Conservation (phyloP, 495 filamentous ascomycete genomes). For the Apiosordaria backusii region DNA sequence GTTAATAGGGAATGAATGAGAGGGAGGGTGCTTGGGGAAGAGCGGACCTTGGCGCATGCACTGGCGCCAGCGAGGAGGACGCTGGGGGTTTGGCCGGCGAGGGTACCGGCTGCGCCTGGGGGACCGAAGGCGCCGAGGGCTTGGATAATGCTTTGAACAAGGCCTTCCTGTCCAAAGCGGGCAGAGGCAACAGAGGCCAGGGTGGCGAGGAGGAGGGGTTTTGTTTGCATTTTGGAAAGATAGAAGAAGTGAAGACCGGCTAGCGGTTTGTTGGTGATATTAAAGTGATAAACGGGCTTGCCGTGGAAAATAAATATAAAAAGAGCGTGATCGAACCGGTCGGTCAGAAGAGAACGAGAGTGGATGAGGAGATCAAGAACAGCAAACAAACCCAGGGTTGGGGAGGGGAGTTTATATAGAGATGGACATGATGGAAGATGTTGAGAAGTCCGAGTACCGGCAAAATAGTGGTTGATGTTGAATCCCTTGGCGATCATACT, state of each 20-base stretch:
- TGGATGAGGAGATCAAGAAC: conserved; percentile 9
- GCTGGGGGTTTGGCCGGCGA: conserved; percentile 49
- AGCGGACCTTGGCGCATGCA: conserved; percentile 51
- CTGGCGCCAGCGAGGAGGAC: conserved; percentile 54
- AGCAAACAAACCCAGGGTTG: not conserved
- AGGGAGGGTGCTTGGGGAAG: not conserved
- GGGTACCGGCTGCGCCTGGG: conserved; percentile 51
- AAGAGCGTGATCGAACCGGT: conserved; percentile 29
- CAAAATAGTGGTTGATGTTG: conserved; percentile 15
- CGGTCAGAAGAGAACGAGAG: conserved; percentile 23
- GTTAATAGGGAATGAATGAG: conserved; percentile 1
- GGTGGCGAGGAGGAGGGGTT: conserved; percentile 21
- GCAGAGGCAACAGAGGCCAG: conserved; percentile 46
- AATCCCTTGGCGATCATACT: conserved; percentile 26
- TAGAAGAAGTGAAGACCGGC: conserved; percentile 20
- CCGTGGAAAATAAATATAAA: conserved; percentile 11
- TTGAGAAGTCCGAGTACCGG: conserved; percentile 13
- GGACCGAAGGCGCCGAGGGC: conserved; percentile 46
- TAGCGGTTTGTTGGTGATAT: conserved; percentile 15
- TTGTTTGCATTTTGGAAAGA: conserved; percentile 23
- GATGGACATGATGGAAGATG: not conserved
- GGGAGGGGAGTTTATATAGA: conserved; percentile 1
- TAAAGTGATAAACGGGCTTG: conserved; percentile 8
- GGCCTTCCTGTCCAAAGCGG: conserved; percentile 55
- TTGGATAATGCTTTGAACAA: conserved; percentile 43